Percentiles rank a stretch among this genome's conserved stretches.
These are phyloP conservation scores for Fomitopsis pulvina DNA, from an alignment of 768 basidiomycete species.

Conservation along the genomic window DNA sequence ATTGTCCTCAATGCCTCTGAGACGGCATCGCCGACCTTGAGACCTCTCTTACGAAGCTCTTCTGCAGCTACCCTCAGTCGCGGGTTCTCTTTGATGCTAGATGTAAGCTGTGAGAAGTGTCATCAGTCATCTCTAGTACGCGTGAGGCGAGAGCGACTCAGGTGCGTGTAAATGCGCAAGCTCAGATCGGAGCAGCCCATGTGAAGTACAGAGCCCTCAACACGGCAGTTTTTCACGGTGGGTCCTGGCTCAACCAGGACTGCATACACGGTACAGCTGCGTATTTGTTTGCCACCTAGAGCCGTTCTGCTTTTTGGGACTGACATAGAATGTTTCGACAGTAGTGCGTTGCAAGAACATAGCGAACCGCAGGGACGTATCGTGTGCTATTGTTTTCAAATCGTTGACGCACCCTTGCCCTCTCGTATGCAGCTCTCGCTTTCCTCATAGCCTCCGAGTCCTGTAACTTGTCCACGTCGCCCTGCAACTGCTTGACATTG, in stretches of 20 bases:
- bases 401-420: conserved; percentile 81
- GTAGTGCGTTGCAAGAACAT: too few species aligned
- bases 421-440: conserved; percentile 88
- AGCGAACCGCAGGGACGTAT: too few species aligned
- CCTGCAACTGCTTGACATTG: conserved; percentile 94
- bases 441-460: conserved; percentile 95
- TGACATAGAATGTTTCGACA: too few species aligned
- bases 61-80: conserved; percentile 87
- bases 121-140: neutral
- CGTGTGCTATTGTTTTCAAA: too few species aligned
- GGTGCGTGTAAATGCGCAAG: neutral
- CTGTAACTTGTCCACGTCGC: conserved; percentile 95
- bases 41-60: conserved; percentile 82
- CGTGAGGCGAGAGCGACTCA: neutral
- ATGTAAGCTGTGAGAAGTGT: neutral
- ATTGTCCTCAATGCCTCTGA: conserved; percentile 85
- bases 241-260: too few species aligned
- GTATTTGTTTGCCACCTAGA: too few species aligned
- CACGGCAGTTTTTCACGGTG: too few species aligned
- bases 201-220: too few species aligned
- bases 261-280: too few species aligned
- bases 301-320: too few species aligned
- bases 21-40: conserved; percentile 92
- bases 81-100: conserved; percentile 31
- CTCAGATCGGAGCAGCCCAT: too few species aligned